Conservation (phyloP, 2,329 filamentous ascomycete species). For the Monosporascus sp. region DNA sequence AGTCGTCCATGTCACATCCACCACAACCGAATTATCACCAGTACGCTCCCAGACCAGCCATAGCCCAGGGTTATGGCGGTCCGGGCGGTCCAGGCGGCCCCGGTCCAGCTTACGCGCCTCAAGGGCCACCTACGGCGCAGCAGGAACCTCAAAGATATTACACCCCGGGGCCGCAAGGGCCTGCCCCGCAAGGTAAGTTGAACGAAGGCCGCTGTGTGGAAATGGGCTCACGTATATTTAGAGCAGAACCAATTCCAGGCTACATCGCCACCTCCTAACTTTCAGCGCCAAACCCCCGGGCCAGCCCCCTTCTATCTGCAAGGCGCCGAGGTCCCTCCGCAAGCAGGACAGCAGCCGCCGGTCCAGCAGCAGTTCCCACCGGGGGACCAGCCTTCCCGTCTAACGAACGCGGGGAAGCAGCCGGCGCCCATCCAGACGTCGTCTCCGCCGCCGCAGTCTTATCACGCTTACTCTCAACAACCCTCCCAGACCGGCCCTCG, state of each 20-base stretch:
- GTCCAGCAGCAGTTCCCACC: constrained; percentile 46
- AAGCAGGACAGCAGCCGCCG: constrained; percentile 19
- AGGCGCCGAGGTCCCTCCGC: constrained; percentile 46
- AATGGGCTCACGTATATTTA: constrained; percentile 25
- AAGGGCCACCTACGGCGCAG: constrained; percentile 36
- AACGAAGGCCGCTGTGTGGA: constrained; percentile 6
- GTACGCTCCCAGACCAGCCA: constrained; percentile 49
- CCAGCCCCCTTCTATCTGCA: constrained; percentile 63
- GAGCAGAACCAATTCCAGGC: constrained; percentile 39
- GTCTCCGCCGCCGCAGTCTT: constrained; percentile 46
- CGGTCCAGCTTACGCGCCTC: constrained; percentile 33
- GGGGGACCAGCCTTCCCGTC: constrained; percentile 45
- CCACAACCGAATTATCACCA: constrained; percentile 73
- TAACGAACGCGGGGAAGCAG: constrained; percentile 42
- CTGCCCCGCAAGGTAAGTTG: constrained; percentile 32
- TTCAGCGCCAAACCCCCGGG: constrained; percentile 47
- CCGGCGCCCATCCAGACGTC: constrained; percentile 47
- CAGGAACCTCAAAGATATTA: constrained; percentile 67
- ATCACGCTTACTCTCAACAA: constrained; percentile 43
- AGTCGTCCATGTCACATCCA: constrained; percentile 95
- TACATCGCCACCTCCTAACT: constrained; percentile 47
- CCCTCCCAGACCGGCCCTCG: constrained; percentile 43
- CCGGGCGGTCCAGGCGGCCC: constrained; percentile 26
- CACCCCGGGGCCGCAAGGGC: constrained; percentile 49
- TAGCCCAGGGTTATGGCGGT: constrained; percentile 41